Base-by-base conservation (phyloP, 495 filamentous ascomycete genomes). In the Trichocladium antarcticum region DNA sequence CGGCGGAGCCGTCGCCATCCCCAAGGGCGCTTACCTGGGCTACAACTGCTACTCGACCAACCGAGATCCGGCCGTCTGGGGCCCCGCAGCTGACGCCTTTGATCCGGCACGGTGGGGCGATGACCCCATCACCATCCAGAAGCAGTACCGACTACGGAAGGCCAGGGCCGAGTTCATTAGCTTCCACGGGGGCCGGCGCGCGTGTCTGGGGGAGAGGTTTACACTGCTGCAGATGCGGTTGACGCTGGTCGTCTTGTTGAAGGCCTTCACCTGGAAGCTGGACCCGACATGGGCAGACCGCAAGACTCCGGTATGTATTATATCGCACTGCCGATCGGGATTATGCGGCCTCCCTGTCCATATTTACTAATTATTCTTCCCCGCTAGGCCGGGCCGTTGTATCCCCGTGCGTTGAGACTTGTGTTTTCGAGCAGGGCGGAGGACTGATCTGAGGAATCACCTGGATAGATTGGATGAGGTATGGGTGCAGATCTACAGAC, bases 121-220 rank as follows among this genome's bases (percentile, higher is more conserved):
- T 31, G 36, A 37, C 10, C 3, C 37, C 3, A 39, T 20, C 7
- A 34, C 53, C 6, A 51, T 56, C 8, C 53, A 53, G 17, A 52
- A 48, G 17, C 51, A 51, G 34, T 60, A 55, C 37, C 42, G 61
- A 11, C 19, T 36, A 15, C 53, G 49, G 6, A 55, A 47, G 9
- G 49, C 50, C 20, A 51, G 41, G 40, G 59, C 57, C 1, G 56
- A 53, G 32, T 64, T 62, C 40, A 59, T 68, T 37, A 55, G 55
- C 16, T 68, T 68, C 48, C 61, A 68, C 34, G 65, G 61, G 1
- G 61, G 63, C 2, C 49, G 53, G 6, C 53, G 65, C 6, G 54
- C 58, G 1, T 66, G 65, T 32, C 14, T 66, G n/a, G 63, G 65
- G 1, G 55, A 63, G 50, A 57, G 46, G 40, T 67, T 54, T 44